Conservation (phyloP, 495 filamentous ascomycete species). For the Trichoderma parareesei region DNA sequence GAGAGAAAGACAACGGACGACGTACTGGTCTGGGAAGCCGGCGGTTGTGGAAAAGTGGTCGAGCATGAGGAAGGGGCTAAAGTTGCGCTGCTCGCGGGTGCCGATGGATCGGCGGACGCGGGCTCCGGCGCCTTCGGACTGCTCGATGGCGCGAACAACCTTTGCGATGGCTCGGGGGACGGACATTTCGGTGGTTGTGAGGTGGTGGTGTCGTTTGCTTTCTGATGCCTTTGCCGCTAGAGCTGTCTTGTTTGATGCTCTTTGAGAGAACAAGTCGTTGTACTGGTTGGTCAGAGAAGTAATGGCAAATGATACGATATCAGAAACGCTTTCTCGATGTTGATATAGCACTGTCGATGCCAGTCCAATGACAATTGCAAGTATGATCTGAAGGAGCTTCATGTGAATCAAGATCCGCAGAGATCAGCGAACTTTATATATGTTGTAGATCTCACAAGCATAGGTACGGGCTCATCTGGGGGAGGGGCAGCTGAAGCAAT, state of each 20-base stretch:
- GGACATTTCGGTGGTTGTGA: constrained; percentile 46
- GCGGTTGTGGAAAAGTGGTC: constrained; percentile 85
- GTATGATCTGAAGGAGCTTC: constrained; percentile 24
- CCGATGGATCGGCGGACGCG: constrained; percentile 84
- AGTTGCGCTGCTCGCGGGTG: constrained; percentile 71
- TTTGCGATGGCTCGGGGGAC: constrained; percentile 68
- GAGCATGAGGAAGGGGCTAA: constrained; percentile 94
- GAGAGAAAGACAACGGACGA: background rate
- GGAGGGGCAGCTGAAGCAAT: no score
- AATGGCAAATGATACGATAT: background rate
- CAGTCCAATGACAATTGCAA: constrained; percentile 32
- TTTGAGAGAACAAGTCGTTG: background rate
- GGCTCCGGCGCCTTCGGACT: constrained; percentile 84
- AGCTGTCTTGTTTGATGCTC: background rate
- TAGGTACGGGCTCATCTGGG: no score
- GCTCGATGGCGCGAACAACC: constrained; percentile 75
- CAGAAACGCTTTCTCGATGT: constrained; percentile 18
- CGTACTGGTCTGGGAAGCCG: constrained; percentile 74
- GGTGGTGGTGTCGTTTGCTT: constrained; percentile 12
- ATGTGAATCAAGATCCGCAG: constrained; percentile 17
- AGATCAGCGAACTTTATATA: constrained; percentile 14
- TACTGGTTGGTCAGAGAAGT: background rate
- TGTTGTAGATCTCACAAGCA: background rate
- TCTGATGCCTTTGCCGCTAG: background rate
- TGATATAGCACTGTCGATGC: constrained; percentile 27